phyloP scores from a whole-genome alignment of 202 grass and related monocot genomes.

The Panicum hallii region DNA sequence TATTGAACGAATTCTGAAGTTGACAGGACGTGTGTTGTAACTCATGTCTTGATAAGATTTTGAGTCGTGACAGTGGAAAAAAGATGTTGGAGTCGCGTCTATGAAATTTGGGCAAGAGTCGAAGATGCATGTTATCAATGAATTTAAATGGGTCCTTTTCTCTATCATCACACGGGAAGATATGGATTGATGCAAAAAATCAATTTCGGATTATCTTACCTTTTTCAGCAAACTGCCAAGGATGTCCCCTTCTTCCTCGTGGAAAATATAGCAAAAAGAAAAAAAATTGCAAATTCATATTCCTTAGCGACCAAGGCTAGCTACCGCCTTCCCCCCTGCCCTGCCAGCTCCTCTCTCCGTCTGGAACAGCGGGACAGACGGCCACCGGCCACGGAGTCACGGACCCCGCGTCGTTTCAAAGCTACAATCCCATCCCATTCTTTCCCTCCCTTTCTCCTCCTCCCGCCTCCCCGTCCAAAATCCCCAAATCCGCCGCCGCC shows the following conservation, averaged over 20 bases:
- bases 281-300: background rate
- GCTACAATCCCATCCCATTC: conserved; percentile 24
- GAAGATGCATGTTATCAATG: too few species aligned
- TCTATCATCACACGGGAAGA: too few species aligned
- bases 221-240: background rate
- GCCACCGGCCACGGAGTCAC: background rate
- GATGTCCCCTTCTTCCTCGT: background rate
- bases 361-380: background rate
- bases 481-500: conserved; percentile 36
- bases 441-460: conserved; percentile 40
- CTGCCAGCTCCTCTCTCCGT: background rate
- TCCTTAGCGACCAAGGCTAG: conserved; percentile 5
- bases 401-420: conserved; percentile 45
- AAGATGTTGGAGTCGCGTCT: too few species aligned
- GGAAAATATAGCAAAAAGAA: background rate
- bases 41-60: too few species aligned
- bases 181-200: background rate
- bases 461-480: conserved; percentile 32
- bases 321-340: background rate
- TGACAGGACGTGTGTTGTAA: too few species aligned
- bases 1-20: too few species aligned
- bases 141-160: too few species aligned
- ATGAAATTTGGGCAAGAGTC: too few species aligned
- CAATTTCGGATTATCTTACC: background rate
- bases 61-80: too few species aligned